A percentile compares a stretch with the other conserved stretches of the same genome.
Conservation (phyloP, 345 rosid genomes). For the Heritiera littoralis region DNA sequence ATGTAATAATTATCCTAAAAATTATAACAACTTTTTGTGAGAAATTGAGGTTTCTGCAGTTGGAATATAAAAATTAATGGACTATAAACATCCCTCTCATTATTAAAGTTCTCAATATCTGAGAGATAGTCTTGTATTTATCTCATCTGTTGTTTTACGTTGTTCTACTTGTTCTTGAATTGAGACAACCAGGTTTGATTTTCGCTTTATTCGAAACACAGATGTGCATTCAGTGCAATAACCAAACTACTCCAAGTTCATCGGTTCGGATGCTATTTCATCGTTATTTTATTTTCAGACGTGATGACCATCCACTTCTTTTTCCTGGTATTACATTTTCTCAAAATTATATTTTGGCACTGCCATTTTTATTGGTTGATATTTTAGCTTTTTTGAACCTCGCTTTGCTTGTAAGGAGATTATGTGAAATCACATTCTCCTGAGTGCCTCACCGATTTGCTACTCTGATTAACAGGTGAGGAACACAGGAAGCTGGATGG, state of each 20-base stretch:
- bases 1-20: background rate
- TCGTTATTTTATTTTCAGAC: constrained; percentile 85
- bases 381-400: background rate
- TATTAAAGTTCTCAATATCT: background rate
- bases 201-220: constrained; percentile 35
- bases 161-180: constrained; percentile 15
- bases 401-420: background rate
- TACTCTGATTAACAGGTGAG: constrained; percentile 52
- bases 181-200: background rate
- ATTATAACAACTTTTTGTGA: background rate
- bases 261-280: constrained; percentile 91
- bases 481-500: constrained; percentile 99
- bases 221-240: constrained; percentile 90
- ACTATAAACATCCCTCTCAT: background rate
- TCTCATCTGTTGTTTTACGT: background rate
- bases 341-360: background rate
- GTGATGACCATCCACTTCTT: constrained; percentile 96
- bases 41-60: background rate
- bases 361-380: background rate
- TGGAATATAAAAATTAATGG: background rate
- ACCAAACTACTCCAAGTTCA: constrained; percentile 74
- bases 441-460: background rate
- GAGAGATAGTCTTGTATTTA: background rate
- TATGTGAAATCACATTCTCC: background rate
- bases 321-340: constrained; percentile 68